Conservation (phyloP, 2,329 filamentous ascomycete species). For the Cercospora sojina region DNA sequence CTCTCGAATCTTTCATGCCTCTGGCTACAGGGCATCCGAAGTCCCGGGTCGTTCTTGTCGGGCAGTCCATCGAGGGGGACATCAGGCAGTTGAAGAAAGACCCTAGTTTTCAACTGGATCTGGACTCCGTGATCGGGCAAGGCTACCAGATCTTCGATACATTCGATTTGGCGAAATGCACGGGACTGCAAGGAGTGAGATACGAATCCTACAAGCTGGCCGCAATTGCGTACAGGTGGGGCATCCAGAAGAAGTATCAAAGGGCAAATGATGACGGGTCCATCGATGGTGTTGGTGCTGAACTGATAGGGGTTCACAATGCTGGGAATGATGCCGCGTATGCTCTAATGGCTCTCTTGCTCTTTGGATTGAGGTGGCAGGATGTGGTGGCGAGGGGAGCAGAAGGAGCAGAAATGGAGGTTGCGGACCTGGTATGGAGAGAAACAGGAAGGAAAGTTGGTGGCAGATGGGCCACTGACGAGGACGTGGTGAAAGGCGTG, state of each 20-base stretch:
- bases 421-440: background rate
- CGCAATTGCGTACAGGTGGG: slow-evolving; percentile 3
- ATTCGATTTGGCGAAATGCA: background rate
- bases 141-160: slow-evolving; percentile 9
- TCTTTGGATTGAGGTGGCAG: slow-evolving; percentile 2
- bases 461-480: background rate
- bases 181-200: background rate
- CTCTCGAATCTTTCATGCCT: background rate
- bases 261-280: background rate
- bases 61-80: slow-evolving; percentile 6
- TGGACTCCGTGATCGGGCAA: background rate
- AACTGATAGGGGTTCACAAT: slow-evolving; percentile 10
- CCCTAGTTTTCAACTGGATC: background rate
- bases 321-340: slow-evolving; percentile 20
- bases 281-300: background rate
- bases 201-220: background rate
- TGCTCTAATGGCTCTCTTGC: slow-evolving; percentile 10
- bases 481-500: background rate
- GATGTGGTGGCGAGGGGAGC: background rate
- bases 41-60: background rate
- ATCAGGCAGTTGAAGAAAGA: background rate
- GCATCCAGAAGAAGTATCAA: slow-evolving; percentile 14
- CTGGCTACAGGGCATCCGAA: background rate
- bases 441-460: background rate
- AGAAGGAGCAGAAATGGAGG: background rate